A percentile compares a stretch with the other conserved stretches of the same genome.
These are phyloP conservation scores for Cyberlindnera mississippiensis DNA, from an alignment of 805 yeast genomes.

Conservation along the genomic window DNA sequence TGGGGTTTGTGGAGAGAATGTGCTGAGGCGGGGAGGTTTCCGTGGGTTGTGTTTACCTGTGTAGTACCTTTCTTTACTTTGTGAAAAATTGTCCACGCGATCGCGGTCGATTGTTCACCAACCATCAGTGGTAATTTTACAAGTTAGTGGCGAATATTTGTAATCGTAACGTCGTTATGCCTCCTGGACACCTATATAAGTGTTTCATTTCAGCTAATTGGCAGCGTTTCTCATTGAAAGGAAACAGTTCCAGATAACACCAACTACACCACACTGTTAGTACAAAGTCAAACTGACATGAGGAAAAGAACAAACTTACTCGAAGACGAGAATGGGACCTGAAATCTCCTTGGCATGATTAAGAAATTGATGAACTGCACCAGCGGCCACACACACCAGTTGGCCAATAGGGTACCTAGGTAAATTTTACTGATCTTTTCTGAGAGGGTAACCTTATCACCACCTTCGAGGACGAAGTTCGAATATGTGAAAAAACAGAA, in stretches of 20 bases:
- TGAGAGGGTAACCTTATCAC: constrained; percentile 59
- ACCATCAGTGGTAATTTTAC: background rate
- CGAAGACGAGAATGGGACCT: constrained; percentile 89
- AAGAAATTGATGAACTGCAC: constrained; percentile 75
- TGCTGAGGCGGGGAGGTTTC: background rate
- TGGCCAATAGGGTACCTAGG: constrained; percentile 60
- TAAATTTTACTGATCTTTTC: constrained; percentile 64
- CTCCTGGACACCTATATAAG: background rate
- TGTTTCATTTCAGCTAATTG: constrained; percentile 8
- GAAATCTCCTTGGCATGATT: constrained; percentile 64
- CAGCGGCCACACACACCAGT: constrained; percentile 77
- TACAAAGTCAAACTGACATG: background rate
- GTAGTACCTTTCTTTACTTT: background rate
- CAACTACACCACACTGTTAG: constrained; percentile 36
- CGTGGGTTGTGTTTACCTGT: background rate
- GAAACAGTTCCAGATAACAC: constrained; percentile 93
- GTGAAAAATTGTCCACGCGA: constrained; percentile 3
- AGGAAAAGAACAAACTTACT: constrained; percentile 36
- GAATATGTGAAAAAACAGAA: constrained; percentile 81
- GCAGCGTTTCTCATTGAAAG: constrained; percentile 74
- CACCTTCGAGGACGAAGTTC: constrained; percentile 74
- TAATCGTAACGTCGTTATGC: background rate
- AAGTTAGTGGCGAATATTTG: background rate
- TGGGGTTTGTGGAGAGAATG: background rate
- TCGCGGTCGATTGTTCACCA: background rate